Evolutionary conservation across 495 filamentous ascomycete species (phyloP).

Genomic region (Aspergillus diversus): DNA sequence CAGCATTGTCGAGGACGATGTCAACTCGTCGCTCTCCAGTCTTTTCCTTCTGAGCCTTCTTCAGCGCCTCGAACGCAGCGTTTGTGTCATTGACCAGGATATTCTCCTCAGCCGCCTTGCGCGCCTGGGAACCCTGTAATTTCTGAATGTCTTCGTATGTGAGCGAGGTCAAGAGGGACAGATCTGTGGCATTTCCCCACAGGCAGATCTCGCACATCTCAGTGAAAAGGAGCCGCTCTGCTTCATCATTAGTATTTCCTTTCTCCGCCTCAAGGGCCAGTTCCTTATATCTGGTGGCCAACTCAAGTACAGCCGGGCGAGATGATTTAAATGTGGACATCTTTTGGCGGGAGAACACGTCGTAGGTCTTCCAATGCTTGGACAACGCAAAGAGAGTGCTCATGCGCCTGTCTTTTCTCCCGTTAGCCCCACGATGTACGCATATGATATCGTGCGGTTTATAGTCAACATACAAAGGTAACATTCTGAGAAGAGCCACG

Average conservation of each 20-base stretch:
- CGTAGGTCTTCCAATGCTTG: constrained; percentile 86
- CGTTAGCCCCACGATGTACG: constrained; percentile 24
- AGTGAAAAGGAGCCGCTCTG: constrained; percentile 76
- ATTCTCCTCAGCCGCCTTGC: constrained; percentile 83
- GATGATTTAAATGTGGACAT: constrained; percentile 92
- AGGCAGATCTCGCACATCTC: constrained; percentile 98
- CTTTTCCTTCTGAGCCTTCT: constrained; percentile 56
- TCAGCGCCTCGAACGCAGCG: constrained; percentile 70
- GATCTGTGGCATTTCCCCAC: constrained; percentile 97
- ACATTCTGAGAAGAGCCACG: constrained; percentile 93
- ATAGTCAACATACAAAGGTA: constrained; percentile 77
- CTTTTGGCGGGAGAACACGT: constrained; percentile 91
- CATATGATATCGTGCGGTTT: not conserved
- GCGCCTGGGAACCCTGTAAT: constrained; percentile 83
- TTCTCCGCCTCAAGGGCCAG: constrained; percentile 60
- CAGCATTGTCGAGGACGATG: constrained; percentile 94
- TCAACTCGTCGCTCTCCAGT: constrained; percentile 71
- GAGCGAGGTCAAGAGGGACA: constrained; percentile 86
- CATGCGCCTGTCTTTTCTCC: constrained; percentile 63
- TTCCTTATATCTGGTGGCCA: constrained; percentile 75
- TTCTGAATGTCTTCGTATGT: constrained; percentile 97
- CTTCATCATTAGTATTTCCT: constrained; percentile 59
- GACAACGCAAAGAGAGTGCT: constrained; percentile 76
- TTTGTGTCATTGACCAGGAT: constrained; percentile 85
- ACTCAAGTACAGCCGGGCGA: constrained; percentile 85